A percentile compares a stretch with the other conserved stretches of the same genome.
Evolutionary conservation across 495 filamentous ascomycete genomes (phyloP).

Genomic region (Lophium mytilinum): DNA sequence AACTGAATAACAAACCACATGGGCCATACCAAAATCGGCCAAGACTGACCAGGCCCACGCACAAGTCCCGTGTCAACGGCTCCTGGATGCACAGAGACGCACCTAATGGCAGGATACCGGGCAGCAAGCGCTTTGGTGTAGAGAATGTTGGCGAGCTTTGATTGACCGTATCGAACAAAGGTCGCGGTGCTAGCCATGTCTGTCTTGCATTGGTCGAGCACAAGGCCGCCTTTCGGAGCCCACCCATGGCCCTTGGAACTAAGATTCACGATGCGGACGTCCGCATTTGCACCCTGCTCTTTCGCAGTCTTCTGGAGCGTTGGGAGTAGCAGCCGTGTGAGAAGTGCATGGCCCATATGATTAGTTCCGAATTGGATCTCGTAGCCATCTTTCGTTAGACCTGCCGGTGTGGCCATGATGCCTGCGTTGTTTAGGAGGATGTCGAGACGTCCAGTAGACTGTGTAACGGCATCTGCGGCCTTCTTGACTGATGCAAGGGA

Average conservation of each 20-base stretch:
- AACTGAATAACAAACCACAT: not conserved
- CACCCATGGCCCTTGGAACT: not conserved
- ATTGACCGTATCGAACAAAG: constrained; percentile 48
- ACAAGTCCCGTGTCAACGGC: not conserved
- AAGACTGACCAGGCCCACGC: not conserved
- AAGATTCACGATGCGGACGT: constrained; percentile 24
- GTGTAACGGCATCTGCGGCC: not conserved
- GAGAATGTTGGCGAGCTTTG: constrained; percentile 63
- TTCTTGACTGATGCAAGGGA: not conserved
- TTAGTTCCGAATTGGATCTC: constrained; percentile 52
- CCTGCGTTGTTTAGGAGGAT: constrained; percentile 63
- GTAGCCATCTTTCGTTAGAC: constrained; percentile 52
- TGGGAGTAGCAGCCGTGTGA: constrained; percentile 56
- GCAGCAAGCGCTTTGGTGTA: constrained; percentile 51
- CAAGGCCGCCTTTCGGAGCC: not conserved
- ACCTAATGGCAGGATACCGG: constrained; percentile 46
- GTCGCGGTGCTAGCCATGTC: not conserved
- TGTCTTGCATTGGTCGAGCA: not conserved
- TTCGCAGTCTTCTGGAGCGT: constrained; percentile 45
- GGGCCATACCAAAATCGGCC: not conserved
- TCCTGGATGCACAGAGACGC: not conserved
- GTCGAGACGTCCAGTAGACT: constrained; percentile 33
- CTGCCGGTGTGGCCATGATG: constrained; percentile 48
- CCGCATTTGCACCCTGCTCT: constrained; percentile 24
- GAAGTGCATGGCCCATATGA: constrained; percentile 58